Conservation (phyloP, 2,329 filamentous ascomycete genomes). For the Colletotrichum musicola region DNA sequence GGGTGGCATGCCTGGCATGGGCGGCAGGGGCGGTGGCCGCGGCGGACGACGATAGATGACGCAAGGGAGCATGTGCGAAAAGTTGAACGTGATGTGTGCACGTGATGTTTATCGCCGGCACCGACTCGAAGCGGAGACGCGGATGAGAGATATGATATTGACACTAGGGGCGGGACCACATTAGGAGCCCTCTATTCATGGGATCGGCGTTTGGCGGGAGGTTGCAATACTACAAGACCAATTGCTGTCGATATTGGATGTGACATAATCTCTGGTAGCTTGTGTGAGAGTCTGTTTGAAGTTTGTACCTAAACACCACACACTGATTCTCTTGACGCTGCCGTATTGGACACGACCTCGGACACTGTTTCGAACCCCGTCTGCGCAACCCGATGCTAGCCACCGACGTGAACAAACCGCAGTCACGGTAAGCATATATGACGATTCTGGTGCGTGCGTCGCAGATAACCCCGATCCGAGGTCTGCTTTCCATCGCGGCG, state of each 20-base stretch:
- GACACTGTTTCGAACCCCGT: no score
- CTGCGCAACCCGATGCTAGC: no score
- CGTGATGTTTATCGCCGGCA: neutral
- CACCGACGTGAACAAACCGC: no score
- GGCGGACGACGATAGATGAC: constrained; percentile 80
- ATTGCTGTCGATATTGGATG: constrained; percentile 5
- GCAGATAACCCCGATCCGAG: no score
- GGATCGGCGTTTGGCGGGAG: constrained; percentile 41
- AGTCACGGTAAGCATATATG: no score
- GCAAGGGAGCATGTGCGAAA: constrained; percentile 57
- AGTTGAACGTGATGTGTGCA: neutral
- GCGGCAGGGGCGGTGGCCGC: constrained; percentile 64
- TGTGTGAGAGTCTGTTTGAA: no score
- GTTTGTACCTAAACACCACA: no score
- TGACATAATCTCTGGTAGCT: neutral
- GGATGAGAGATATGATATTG: constrained; percentile 19
- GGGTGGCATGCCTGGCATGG: constrained; percentile 66
- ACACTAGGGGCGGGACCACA: neutral
- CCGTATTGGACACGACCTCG: no score
- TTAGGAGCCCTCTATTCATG: constrained; percentile 10
- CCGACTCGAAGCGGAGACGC: neutral
- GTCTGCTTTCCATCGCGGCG: no score
- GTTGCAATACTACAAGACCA: constrained; percentile 21
- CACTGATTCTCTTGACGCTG: no score
- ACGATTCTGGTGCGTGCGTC: no score